Conservation (phyloP, 1,139 yeast species). For the Candida anutae region DNA sequence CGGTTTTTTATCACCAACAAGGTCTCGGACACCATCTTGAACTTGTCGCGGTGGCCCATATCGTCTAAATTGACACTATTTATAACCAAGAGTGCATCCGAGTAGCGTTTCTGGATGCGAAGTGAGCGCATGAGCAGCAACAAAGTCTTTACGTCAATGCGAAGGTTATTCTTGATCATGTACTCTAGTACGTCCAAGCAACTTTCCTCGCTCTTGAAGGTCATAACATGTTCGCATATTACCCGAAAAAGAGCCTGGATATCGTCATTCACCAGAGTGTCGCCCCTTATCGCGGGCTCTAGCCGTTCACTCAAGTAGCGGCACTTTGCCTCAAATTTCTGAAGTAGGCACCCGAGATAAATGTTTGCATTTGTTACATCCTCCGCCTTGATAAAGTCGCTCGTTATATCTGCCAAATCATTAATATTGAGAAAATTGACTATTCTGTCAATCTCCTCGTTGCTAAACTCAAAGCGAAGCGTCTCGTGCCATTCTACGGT, state of each 20-base stretch:
- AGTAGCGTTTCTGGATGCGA: constrained; percentile 20
- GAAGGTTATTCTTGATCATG: constrained; percentile 22
- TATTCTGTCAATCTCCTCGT: constrained; percentile 20
- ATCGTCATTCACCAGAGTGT: constrained; percentile 13
- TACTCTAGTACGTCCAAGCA: constrained; percentile 27
- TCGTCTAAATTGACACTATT: constrained; percentile 22
- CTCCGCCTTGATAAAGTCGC: constrained; percentile 15
- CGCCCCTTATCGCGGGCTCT: too few species aligned
- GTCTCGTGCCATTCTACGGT: constrained; percentile 33
- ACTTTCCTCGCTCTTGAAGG: constrained; percentile 28
- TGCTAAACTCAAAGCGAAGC: constrained; percentile 11
- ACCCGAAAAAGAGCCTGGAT: constrained; percentile 21
- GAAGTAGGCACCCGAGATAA: constrained; percentile 27
- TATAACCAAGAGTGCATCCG: constrained; percentile 30
- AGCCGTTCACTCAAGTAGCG: constrained; percentile 7
- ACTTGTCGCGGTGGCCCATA: constrained; percentile 12
- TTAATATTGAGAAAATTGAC: constrained; percentile 21
- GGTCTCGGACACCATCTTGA: constrained; percentile 21
- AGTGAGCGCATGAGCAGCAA: constrained; percentile 21
- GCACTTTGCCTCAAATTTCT: constrained; percentile 28
- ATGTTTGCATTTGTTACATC: constrained; percentile 28
- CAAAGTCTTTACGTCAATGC: constrained; percentile 18
- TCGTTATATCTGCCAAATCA: constrained; percentile 19
- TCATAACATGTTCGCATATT: constrained; percentile 27
- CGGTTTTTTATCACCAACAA: constrained; percentile 23